Base-by-base conservation (phyloP, 176 grass and related monocot genomes). In the Cymbopogon citratus region DNA sequence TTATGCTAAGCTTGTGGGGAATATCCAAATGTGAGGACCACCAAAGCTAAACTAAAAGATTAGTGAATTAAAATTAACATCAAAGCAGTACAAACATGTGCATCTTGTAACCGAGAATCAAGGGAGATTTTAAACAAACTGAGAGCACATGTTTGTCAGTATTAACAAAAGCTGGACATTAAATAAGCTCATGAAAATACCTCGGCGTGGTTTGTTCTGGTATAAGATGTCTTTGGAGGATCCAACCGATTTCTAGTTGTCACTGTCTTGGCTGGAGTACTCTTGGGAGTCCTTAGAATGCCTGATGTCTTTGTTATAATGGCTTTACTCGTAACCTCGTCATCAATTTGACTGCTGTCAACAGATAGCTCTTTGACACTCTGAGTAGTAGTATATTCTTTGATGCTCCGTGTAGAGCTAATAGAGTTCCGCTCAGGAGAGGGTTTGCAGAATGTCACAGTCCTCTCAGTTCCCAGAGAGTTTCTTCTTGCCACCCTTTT, bases 391-490 rank as follows among this genome's bases (percentile, higher is more conserved):
- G 87, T 80, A 66, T 85, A 89, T 33, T 91, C 88, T 81, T 90
- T 91, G 77, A 95, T 87, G 66, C 82, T 91, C 63, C 84, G 82
- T n/a, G 67, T 90, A 65, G 87, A 93, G 84, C 80, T 91, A 34
- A 88, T 12, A 62, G 91, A 95, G 9, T 79, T 81, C 33, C 85
- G 46, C 71, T 98, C 88, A 19, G 85, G 75, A 28, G 81, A 90
- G 21, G 96, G 92, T 25, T 91, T 85, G 51, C 66, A 83, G 77
- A 80, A 89, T 40, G 85, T 91, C 34, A 90, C 87, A 39, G 77
- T 91, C 73, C 84, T 98, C 40, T 95, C 91, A 61, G 69, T 93
- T 31, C 86, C 86, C 71, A 93, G 80, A 39, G 92, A 92, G 62
- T 79, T 90, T 38, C 90, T 92, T 84, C 84, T 84, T 9, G 74